Evolutionary conservation across 2,329 filamentous ascomycete genomes (phyloP), one percentile per base, ranked within the genome.

Genomic region (Thelonectria blattea): DNA sequence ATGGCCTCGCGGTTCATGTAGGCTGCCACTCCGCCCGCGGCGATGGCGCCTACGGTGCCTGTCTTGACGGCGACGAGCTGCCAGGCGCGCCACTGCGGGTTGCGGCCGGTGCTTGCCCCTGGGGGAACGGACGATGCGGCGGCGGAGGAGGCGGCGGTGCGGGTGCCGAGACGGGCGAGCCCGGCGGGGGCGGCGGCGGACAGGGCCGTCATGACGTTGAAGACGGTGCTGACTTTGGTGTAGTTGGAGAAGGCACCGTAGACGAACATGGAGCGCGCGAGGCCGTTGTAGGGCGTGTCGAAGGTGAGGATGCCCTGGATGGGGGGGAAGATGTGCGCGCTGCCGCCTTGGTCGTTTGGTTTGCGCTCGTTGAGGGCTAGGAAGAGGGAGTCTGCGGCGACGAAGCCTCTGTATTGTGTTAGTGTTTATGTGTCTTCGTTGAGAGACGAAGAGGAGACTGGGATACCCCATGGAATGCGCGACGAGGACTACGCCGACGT

Each of bases 221-320:
- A 85, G 39, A 85, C 81, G 48, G 75, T 78, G 71, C 78, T 83
- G 63, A 86, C 81, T 58, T 85, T 85, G 59, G 83, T 79, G 67
- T 86, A 86, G 71, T 85, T 85, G 52, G 82, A 84, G 56, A 86
- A 86, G 32, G 83, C 84, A 46, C 84, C 84, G 63, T 86, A 86
- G 46, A 85, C 84, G 61, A 86, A 86, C 83, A 86, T 85, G 50
- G 81, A 83, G 12, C 84, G 76, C 3, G 84, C 81, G 15, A 86
- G 81, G 7, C 89, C 88, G 58, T 92, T 87, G 75, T 89, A 96
- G 0, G 93, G 93, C 0, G 93, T 96, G 75, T 96, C 92, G 69
- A 95, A 95, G 7, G 91, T 87, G 34, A 96, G 81, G 15, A 96
- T 82, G 51, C 90, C 92, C 70, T 92, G 89, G 60, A 96, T 89